These are phyloP conservation scores for Arthrobotrys musiformis DNA, from an alignment of 2,329 filamentous ascomycete genomes.

Conservation along the genomic window DNA sequence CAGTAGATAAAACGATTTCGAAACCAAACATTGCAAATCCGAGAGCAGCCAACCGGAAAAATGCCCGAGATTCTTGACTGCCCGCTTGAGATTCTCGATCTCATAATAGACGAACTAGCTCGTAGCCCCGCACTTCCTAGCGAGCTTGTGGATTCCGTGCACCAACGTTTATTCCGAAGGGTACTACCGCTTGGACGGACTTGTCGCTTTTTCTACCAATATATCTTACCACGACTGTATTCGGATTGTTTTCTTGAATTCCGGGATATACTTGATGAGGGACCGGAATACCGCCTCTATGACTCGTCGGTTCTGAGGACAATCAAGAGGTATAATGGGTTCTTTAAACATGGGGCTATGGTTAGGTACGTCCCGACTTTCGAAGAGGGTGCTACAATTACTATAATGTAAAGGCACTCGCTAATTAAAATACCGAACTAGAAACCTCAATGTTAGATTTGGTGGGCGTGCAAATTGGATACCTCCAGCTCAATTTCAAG, in stretches of 20 bases:
- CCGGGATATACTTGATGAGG: background rate
- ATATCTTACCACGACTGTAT: background rate
- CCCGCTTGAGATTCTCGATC: background rate
- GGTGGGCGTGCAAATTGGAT: background rate
- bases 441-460: background rate
- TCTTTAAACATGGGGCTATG: background rate
- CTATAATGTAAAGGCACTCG: no score
- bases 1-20: background rate
- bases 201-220: slow-evolving; percentile 2
- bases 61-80: background rate
- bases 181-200: background rate
- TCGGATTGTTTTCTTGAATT: background rate
- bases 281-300: background rate
- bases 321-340: background rate
- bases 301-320: background rate
- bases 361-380: background rate
- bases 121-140: background rate
- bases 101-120: background rate
- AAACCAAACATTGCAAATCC: background rate
- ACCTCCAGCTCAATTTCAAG: background rate
- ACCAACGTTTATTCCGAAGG: slow-evolving; percentile 4
- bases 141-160: background rate
- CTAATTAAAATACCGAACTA: background rate
- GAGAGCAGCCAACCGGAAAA: background rate
- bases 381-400: background rate